These are phyloP conservation scores for Ustilago xerochloae DNA, from an alignment of 1,284 basidiomycete species.

Conservation along the genomic window DNA sequence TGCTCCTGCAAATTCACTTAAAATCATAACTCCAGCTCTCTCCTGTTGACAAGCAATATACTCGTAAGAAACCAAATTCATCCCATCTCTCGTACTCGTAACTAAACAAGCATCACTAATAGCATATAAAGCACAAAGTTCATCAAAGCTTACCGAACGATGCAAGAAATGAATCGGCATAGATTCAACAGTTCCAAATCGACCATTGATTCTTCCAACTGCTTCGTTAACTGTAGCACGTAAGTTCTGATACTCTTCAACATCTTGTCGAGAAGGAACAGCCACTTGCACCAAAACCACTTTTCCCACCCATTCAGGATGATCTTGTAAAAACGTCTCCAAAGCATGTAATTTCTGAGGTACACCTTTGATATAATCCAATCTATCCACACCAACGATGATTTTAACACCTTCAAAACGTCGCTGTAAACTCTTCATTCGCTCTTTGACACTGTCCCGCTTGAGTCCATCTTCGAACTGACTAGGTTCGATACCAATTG, in stretches of 20 bases:
- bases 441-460: slow-evolving; percentile 80
- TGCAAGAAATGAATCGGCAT: slow-evolving; percentile 98
- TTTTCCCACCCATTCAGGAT: slow-evolving; percentile 99
- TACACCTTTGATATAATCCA: slow-evolving; percentile 99
- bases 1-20: slow-evolving; percentile 97
- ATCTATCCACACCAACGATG: slow-evolving; percentile 95
- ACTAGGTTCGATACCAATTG: slow-evolving; percentile 94
- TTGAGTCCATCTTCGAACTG: slow-evolving; percentile 88
- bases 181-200: slow-evolving; percentile 97
- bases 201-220: slow-evolving; percentile 96
- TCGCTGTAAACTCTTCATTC: slow-evolving; percentile 83
- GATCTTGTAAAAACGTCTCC: slow-evolving; percentile 94
- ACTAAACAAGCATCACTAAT: slow-evolving; percentile 96
- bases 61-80: slow-evolving; percentile 99
- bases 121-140: slow-evolving; percentile 95
- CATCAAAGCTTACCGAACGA: slow-evolving; percentile 87
- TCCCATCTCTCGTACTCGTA: slow-evolving; percentile 93
- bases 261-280: slow-evolving; percentile 95
- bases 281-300: slow-evolving; percentile 96
- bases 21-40: slow-evolving; percentile 93
- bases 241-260: slow-evolving; percentile 98
- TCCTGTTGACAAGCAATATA: slow-evolving; percentile 95
- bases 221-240: slow-evolving; percentile 96
- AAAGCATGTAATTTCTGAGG: slow-evolving; percentile 97
- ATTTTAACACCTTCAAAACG: slow-evolving; percentile 95